Conservation (phyloP, 2,329 filamentous ascomycete genomes). For the Mycogone perniciosa region DNA sequence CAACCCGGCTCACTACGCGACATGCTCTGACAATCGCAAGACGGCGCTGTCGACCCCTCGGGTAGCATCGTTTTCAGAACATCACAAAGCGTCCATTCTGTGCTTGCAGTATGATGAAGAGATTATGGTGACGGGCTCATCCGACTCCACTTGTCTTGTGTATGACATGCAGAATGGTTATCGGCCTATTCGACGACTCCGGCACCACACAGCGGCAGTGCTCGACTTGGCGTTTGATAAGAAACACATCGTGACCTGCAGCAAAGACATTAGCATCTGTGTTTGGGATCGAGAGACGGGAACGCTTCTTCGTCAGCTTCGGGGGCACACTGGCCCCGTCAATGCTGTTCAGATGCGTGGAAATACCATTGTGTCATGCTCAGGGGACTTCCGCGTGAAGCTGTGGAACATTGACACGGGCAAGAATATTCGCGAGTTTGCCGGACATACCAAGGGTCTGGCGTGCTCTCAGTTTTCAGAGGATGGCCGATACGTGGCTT, state of each 20-base stretch:
- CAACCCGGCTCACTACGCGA: conserved; percentile 48
- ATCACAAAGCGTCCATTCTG: conserved; percentile 88
- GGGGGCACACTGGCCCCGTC: conserved; percentile 84
- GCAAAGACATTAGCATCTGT: conserved; percentile 89
- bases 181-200: conserved; percentile 69
- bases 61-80: conserved; percentile 52
- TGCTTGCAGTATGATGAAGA: conserved; percentile 91
- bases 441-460: conserved; percentile 83
- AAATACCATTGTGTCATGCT: conserved; percentile 87
- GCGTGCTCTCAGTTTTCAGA: conserved; percentile 95
- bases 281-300: conserved; percentile 87
- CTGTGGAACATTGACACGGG: conserved; percentile 92
- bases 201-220: conserved; percentile 77
- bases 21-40: conserved; percentile 43
- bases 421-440: conserved; percentile 82
- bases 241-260: conserved; percentile 91
- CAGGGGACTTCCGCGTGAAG: conserved; percentile 87
- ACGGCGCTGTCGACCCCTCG: conserved; percentile 44
- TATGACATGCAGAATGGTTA: conserved; percentile 79
- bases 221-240: conserved; percentile 91
- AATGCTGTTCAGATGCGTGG: conserved; percentile 94
- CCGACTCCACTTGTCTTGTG: conserved; percentile 84
- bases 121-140: conserved; percentile 92
- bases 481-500: conserved; percentile 87
- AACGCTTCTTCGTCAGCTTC: conserved; percentile 66